Conservation (phyloP, 2,329 filamentous ascomycete species). For the Fusarium compactum region DNA sequence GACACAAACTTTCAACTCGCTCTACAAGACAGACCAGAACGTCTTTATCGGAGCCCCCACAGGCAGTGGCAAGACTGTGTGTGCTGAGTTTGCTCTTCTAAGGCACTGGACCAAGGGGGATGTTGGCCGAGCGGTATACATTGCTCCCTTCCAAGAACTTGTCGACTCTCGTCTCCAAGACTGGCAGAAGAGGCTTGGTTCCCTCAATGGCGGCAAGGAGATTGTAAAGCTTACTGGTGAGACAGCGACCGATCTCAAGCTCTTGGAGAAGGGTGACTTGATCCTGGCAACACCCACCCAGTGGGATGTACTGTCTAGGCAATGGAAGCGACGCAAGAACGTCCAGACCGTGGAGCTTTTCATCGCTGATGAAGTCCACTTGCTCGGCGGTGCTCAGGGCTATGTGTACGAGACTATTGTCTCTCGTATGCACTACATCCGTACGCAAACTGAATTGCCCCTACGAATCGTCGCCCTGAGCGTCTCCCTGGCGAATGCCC, state of each 20-base stretch:
- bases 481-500: constrained; percentile 91
- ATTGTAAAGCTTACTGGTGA: constrained; percentile 96
- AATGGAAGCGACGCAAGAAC: constrained; percentile 97
- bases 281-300: constrained; percentile 92
- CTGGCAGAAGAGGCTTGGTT: constrained; percentile 82
- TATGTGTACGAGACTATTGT: constrained; percentile 96
- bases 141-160: constrained; percentile 94
- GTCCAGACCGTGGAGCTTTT: constrained; percentile 91
- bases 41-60: constrained; percentile 94
- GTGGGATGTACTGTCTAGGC: constrained; percentile 95
- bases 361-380: constrained; percentile 94
- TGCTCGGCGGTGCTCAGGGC: constrained; percentile 86
- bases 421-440: constrained; percentile 98
- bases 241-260: constrained; percentile 87
- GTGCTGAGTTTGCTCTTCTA: constrained; percentile 92
- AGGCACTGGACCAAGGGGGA: constrained; percentile 78
- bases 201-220: constrained; percentile 83
- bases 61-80: constrained; percentile 96
- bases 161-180: constrained; percentile 85
- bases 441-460: constrained; percentile 84
- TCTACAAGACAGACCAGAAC: constrained; percentile 92
- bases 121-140: constrained; percentile 84
- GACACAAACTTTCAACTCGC: constrained; percentile 94
- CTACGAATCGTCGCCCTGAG: constrained; percentile 91
- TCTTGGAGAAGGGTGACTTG: constrained; percentile 87